These are phyloP conservation scores for Handroanthus guayacan DNA, from an alignment of 257 asterid genomes.

Conservation along the genomic window DNA sequence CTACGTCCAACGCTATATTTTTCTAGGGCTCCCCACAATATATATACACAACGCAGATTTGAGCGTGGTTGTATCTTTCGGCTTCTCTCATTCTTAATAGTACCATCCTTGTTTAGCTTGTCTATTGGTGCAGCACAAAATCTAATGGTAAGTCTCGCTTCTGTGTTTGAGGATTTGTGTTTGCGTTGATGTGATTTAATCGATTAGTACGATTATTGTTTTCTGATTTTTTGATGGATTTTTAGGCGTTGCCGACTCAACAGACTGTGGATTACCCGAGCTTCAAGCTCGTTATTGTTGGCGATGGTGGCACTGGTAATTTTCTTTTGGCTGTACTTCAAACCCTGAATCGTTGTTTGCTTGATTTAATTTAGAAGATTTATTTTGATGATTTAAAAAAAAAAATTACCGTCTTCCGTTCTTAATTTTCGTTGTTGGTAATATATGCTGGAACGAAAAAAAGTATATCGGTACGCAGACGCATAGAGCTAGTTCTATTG, in stretches of 20 bases:
- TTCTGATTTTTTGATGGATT: neutral
- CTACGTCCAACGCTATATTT: constrained; percentile 36
- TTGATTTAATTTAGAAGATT: neutral
- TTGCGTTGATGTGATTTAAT: constrained; percentile 1
- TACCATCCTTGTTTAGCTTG: too few relatives aligned
- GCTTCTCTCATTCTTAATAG: too few relatives aligned
- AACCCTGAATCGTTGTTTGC: neutral
- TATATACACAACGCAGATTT: constrained; percentile 14
- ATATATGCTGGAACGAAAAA: neutral
- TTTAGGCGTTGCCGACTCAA: constrained; percentile 70
- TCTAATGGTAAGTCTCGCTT: constrained; percentile 33
- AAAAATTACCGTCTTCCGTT: neutral
- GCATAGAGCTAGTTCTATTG: too few relatives aligned
- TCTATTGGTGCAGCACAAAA: neutral
- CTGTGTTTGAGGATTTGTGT: neutral
- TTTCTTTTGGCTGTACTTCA: neutral
- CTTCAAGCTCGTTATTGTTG: constrained; percentile 85
- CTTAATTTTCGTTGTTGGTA: neutral
- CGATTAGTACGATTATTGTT: neutral
- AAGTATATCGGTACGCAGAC: too few relatives aligned
- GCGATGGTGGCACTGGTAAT: constrained; percentile 83
- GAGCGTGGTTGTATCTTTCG: too few relatives aligned
- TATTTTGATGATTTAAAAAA: neutral
- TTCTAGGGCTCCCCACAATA: constrained; percentile 41
- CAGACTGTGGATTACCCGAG: constrained; percentile 81